Base-by-base conservation (phyloP, 2,329 filamentous ascomycete genomes). In the Neoscytalidium dimidiatum region DNA sequence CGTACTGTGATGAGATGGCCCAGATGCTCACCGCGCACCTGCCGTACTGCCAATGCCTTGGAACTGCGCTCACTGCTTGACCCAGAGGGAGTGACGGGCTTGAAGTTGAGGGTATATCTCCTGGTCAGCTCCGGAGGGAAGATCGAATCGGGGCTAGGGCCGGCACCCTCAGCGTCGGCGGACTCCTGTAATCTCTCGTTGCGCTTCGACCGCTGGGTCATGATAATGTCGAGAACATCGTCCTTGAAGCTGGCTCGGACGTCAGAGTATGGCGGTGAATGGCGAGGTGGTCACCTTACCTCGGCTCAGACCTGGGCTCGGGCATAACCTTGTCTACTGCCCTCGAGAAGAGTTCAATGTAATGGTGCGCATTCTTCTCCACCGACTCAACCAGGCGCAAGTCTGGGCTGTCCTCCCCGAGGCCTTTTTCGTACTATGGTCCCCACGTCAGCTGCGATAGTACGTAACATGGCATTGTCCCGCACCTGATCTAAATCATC, bases 91-190 rank as follows among this genome's bases (percentile, higher is more conserved):
- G 91, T 91, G 67, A 91, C 85, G 21, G 95, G 94, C 82, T 96
- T 97, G 84, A 99, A 97, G 75, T 96, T 94, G 65, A 99, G 87
- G 0, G 93, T 96, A 80, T 99, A 99, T 75, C 95, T 88, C 67
- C 95, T 90, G 4, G 92, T 97, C 62, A 99, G 87, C 73, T 96
- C 92, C 7, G 94, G 88, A 17, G 95, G 96, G 74, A 98, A 99
- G 69, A 93, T 89, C 64, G 92, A 88, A 61, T 91, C 86, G 84
- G 75, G 94, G 87, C 72, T 85, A 80, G 69, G 84, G 63, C 85
- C 74, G 53, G 83, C 78, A 9, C 75, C 74, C n/a, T 76, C 74
- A 6, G 75, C 77, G 43, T 79, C 76, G 28, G 74, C 70, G 3
- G 69, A 70, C 68, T 82, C 79, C 64, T 80, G 77, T 67, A 96